Evolutionary conservation across 257 asterid species (phyloP).

Genomic region (Verbascum thapsus): DNA sequence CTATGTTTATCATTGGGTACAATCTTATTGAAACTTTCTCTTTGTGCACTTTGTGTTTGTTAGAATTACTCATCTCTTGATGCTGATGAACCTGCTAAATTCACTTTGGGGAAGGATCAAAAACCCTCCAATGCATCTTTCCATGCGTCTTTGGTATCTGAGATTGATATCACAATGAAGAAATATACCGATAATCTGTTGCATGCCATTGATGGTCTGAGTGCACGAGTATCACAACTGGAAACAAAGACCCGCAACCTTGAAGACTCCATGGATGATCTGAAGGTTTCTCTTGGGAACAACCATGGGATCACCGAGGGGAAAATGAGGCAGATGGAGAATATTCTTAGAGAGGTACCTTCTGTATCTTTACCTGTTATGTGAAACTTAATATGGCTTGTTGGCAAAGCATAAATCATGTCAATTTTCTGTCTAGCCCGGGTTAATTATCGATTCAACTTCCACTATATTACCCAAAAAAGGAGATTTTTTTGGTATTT

Average conservation of each 20-base stretch:
- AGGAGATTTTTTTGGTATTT: too few species aligned
- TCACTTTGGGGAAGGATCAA: conserved; percentile 45
- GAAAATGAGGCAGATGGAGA: conserved; percentile 55
- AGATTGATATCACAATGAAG: conserved; percentile 63
- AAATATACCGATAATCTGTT: conserved; percentile 55
- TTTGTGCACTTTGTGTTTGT: background rate
- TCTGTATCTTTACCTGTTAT: too few species aligned
- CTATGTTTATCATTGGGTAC: too few species aligned
- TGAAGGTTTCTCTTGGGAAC: conserved; percentile 55
- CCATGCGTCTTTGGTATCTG: conserved; percentile 45
- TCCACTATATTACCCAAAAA: background rate
- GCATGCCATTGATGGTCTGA: conserved; percentile 55
- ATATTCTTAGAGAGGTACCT: conserved; percentile 57
- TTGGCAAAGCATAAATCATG: background rate
- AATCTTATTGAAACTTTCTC: background rate
- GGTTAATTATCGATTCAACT: background rate
- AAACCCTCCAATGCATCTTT: conserved; percentile 36
- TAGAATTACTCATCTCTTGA: conserved; percentile 51
- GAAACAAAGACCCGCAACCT: conserved; percentile 57
- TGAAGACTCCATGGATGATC: conserved; percentile 60
- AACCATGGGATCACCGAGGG: conserved; percentile 53
- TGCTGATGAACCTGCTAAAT: conserved; percentile 47
- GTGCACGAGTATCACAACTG: conserved; percentile 61
- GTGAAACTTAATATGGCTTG: too few species aligned
- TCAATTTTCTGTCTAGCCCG: background rate